phyloP scores from a whole-genome alignment of 73 alveolate species.

The Symbiodinium natans region DNA sequence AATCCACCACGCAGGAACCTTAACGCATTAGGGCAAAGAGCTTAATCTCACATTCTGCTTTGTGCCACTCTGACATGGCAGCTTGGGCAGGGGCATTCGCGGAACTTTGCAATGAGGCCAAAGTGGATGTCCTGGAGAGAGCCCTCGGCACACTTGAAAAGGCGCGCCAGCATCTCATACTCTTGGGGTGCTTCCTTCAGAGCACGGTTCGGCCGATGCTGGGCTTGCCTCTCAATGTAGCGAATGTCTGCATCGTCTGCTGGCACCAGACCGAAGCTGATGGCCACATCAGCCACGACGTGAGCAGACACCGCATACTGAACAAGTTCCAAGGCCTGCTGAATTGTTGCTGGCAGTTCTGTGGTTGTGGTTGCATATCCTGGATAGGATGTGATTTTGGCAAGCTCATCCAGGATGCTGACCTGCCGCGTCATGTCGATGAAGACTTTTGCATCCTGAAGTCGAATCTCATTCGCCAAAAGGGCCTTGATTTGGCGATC shows the following conservation, averaged over 20 bases:
- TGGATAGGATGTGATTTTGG: neutral
- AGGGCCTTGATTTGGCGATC: neutral
- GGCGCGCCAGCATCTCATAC: neutral
- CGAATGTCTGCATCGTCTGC: neutral
- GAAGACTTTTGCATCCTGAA: slow-evolving; percentile 11
- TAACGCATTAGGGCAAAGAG: neutral
- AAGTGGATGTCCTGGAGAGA: neutral
- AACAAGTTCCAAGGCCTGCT: neutral
- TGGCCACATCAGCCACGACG: neutral
- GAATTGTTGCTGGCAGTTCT: neutral
- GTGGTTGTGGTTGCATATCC: neutral
- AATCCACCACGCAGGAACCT: neutral
- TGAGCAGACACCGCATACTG: neutral
- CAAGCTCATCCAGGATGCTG: neutral
- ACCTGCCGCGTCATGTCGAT: slow-evolving; percentile 5
- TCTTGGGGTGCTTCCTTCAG: neutral
- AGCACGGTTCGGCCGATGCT: neutral
- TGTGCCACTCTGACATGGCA: neutral
- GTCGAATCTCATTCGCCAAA: neutral
- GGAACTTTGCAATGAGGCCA: neutral
- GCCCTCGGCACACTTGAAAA: neutral
- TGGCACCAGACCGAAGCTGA: neutral
- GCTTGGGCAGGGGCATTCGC: neutral
- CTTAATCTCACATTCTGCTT: neutral
- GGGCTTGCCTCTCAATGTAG: neutral